Base-by-base conservation (phyloP, 2,329 filamentous ascomycete genomes). In the Fusarium continuum region DNA sequence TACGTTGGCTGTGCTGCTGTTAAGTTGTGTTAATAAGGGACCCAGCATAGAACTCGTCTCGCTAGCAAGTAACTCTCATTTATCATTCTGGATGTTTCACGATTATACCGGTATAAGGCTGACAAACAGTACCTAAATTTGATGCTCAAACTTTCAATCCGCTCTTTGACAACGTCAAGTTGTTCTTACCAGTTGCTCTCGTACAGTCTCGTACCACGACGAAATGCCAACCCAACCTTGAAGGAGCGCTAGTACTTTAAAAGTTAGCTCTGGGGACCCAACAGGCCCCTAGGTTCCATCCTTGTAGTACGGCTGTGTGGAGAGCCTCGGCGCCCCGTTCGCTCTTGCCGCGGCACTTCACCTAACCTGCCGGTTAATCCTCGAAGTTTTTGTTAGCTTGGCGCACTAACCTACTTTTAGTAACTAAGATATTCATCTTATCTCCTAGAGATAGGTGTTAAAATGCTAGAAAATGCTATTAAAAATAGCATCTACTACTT, bases 271-370 rank as follows among this genome's bases (percentile, higher is more conserved):
- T 4, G 5, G 14, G 44, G 20, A 22, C 36, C 43, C 19, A 29
- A 36, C 29, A 41, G 63, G 60, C 39, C 38, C 47, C 44, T 54
- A 41, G 63, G 60, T 35, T 34, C 47, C 44, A 51, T 64, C 50
- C 58, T 43, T 66, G 19, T 31, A 17, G 34, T 51, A 45, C 50
- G 31, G 44, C 31, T 46, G 35, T 47, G 54, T 62, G 55, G 38
- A 38, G 40, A 46, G 32, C 7, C 52, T 53, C 61, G 44, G 52
- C 39, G 46, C 39, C 50, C 56, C 32, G 41, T 55, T 65, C 56
- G 39, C 57, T 67, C 63, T 61, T 67, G 57, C 61, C 64, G 61
- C 64, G 64, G 61, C 49, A 53, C 64, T 64, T 35, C 23, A 45
- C 25, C 35, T 48, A n/a, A n/a, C n/a, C n/a, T n/a, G n/a, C n/a